These are phyloP conservation scores for Xylariaceae sp. DNA, from an alignment of 2,329 filamentous ascomycete genomes.

Conservation along the genomic window DNA sequence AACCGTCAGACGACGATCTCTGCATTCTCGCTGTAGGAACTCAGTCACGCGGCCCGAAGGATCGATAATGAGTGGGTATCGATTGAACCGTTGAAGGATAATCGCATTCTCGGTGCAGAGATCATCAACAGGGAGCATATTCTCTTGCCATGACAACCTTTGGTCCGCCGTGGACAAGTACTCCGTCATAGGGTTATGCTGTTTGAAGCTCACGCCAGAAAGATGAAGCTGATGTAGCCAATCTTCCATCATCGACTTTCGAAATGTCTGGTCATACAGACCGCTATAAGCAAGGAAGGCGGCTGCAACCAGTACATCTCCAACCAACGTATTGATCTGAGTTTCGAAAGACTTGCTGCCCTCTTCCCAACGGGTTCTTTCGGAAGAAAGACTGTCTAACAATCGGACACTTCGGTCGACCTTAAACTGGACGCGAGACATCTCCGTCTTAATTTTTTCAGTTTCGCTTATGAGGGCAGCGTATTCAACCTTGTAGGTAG, in stretches of 20 bases:
- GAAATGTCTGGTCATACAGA: slow-evolving; percentile 96
- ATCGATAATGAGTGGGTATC: slow-evolving; percentile 97
- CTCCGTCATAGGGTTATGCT: slow-evolving; percentile 90
- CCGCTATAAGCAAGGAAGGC: slow-evolving; percentile 96
- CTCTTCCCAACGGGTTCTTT: slow-evolving; percentile 90
- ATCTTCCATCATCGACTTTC: slow-evolving; percentile 95
- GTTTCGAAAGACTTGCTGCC: slow-evolving; percentile 98
- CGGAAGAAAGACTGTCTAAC: slow-evolving; percentile 90
- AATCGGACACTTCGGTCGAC: slow-evolving; percentile 93
- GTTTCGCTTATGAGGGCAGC: slow-evolving; percentile 94
- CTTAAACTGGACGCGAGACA: slow-evolving; percentile 95
- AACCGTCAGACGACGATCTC: slow-evolving; percentile 87
- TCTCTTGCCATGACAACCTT: slow-evolving; percentile 89
- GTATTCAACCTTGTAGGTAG: slow-evolving; percentile 93
- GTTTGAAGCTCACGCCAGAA: slow-evolving; percentile 91
- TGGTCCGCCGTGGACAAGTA: slow-evolving; percentile 97
- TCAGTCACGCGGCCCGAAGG: slow-evolving; percentile 92
- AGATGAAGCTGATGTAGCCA: slow-evolving; percentile 91
- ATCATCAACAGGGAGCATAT: slow-evolving; percentile 90
- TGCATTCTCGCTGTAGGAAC: slow-evolving; percentile 91
- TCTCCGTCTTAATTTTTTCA: slow-evolving; percentile 94
- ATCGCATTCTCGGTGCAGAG: slow-evolving; percentile 98
- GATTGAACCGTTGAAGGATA: slow-evolving; percentile 94
- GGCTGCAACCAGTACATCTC: slow-evolving; percentile 92
- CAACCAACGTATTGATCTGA: slow-evolving; percentile 93